Percentiles rank a stretch among this genome's conserved stretches.
phyloP scores from a whole-genome alignment of 306 rosid genomes.

The Ormosia emarginata region DNA sequence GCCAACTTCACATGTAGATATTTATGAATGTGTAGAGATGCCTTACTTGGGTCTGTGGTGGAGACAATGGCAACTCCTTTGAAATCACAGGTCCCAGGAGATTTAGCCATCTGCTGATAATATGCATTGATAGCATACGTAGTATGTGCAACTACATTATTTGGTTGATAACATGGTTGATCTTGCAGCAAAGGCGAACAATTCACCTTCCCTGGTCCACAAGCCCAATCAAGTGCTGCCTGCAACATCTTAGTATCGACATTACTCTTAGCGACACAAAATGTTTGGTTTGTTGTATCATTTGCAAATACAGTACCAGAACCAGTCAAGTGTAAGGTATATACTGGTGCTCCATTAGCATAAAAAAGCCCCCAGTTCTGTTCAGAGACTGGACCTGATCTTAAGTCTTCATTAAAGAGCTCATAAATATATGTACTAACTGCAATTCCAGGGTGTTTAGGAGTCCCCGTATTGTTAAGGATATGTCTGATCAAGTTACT shows the following conservation, averaged over 20 bases:
- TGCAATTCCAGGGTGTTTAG: slow-evolving; percentile 78
- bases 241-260: slow-evolving; percentile 79
- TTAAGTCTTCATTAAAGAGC: slow-evolving; percentile 88
- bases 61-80: slow-evolving; percentile 91
- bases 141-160: slow-evolving; percentile 69
- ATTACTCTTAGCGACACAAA: slow-evolving; percentile 73
- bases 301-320: slow-evolving; percentile 88
- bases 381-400: slow-evolving; percentile 77
- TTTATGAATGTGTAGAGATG: slow-evolving; percentile 2
- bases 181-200: slow-evolving; percentile 80
- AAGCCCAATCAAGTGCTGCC: slow-evolving; percentile 97
- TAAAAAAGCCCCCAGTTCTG: slow-evolving; percentile 93
- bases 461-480: slow-evolving; percentile 85
- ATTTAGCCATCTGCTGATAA: slow-evolving; percentile 73
- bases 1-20: background rate
- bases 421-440: slow-evolving; percentile 86
- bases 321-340: slow-evolving; percentile 76
- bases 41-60: slow-evolving; percentile 92
- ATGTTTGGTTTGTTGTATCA: slow-evolving; percentile 91
- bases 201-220: slow-evolving; percentile 97
- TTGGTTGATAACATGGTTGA: slow-evolving; percentile 75
- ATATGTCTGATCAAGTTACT: slow-evolving; percentile 88
- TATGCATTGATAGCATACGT: slow-evolving; percentile 90
- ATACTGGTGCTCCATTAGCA: slow-evolving; percentile 69
- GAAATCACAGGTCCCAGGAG: slow-evolving; percentile 85